These are phyloP conservation scores for Corymbia maculata DNA, from an alignment of 345 rosid genomes.

Conservation along the genomic window DNA sequence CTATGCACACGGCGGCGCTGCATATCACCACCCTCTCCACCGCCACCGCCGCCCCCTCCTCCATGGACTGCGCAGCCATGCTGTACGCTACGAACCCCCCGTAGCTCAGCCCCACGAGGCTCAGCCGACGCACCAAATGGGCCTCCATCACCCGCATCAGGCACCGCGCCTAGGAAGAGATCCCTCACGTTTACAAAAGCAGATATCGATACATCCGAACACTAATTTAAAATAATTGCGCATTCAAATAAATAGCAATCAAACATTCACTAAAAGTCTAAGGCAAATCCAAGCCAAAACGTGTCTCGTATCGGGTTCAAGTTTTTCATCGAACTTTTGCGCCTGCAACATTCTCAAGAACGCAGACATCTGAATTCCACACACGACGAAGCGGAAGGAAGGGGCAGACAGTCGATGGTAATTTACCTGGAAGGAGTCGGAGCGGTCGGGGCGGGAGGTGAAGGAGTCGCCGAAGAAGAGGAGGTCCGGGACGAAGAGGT, in stretches of 20 bases:
- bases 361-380: neutral
- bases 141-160: slow-evolving; percentile 55
- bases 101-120: slow-evolving; percentile 71
- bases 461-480: slow-evolving; percentile 67
- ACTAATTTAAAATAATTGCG: neutral
- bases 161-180: slow-evolving; percentile 29
- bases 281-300: neutral
- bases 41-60: slow-evolving; percentile 50
- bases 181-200: neutral
- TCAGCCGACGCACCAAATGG: slow-evolving; percentile 32
- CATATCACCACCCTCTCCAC: slow-evolving; percentile 67
- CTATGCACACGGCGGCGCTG: slow-evolving; percentile 69
- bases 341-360: neutral
- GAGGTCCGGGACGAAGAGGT: slow-evolving; percentile 67
- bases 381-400: neutral
- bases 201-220: neutral
- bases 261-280: neutral
- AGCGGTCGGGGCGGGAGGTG: slow-evolving; percentile 62
- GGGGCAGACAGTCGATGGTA: neutral
- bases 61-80: slow-evolving; percentile 54
- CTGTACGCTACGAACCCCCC: slow-evolving; percentile 81
- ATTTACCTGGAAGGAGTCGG: slow-evolving; percentile 47
- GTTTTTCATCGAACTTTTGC: neutral
- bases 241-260: neutral
- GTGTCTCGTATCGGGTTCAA: neutral